These are phyloP conservation scores for Dryas drummondii DNA, from an alignment of 306 rosid genomes.

Conservation along the genomic window DNA sequence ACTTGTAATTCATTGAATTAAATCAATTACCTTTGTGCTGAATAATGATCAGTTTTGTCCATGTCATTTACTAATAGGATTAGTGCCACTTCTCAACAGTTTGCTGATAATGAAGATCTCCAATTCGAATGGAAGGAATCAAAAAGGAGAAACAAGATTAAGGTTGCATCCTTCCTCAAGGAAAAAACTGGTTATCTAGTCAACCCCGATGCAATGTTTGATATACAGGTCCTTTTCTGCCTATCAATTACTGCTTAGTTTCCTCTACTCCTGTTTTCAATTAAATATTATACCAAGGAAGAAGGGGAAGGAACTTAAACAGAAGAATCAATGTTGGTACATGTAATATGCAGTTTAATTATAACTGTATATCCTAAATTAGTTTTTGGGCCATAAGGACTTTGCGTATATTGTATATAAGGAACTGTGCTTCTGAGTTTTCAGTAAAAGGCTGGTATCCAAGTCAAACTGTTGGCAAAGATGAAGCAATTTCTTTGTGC, in stretches of 20 bases:
- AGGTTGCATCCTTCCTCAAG: slow-evolving; percentile 66
- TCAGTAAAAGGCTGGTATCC: background rate
- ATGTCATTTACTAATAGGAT: slow-evolving; percentile 17
- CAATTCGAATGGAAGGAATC: slow-evolving; percentile 85
- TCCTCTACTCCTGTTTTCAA: background rate
- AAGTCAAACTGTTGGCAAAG: background rate
- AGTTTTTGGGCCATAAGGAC: too few relatives aligned
- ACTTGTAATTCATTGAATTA: background rate
- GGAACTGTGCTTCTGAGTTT: background rate
- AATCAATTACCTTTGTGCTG: too few relatives aligned
- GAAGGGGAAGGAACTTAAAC: too few relatives aligned
- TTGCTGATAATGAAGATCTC: slow-evolving; percentile 78
- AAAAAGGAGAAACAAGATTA: slow-evolving; percentile 76
- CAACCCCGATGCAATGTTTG: slow-evolving; percentile 91
- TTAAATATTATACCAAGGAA: too few relatives aligned
- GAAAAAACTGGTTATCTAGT: slow-evolving; percentile 89
- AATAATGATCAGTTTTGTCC: background rate
- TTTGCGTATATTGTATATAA: too few relatives aligned
- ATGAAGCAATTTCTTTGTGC: background rate
- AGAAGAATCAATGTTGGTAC: too few relatives aligned
- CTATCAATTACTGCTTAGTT: background rate
- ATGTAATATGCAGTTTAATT: too few relatives aligned
- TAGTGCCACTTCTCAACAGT: slow-evolving; percentile 38
- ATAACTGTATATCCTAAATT: too few relatives aligned
- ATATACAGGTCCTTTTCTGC: slow-evolving; percentile 63